These are phyloP conservation scores for Parietaria judaica DNA, from an alignment of 306 rosid species.

Conservation along the genomic window DNA sequence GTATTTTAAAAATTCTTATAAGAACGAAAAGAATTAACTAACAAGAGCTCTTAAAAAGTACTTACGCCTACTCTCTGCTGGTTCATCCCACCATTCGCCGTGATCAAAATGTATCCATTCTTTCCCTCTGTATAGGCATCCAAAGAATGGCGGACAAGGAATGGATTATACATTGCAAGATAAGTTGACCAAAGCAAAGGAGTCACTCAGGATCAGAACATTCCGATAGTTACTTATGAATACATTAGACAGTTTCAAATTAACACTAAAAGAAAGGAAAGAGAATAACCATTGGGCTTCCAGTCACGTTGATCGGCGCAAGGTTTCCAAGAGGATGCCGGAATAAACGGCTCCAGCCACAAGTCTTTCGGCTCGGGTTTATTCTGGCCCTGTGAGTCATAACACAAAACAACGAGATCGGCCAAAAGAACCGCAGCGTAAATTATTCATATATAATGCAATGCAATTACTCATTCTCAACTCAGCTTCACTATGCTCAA, in stretches of 20 bases:
- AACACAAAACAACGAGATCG: conserved; percentile 27
- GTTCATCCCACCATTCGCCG: conserved; percentile 98
- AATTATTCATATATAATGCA: background rate
- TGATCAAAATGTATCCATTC: conserved; percentile 78
- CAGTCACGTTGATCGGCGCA: conserved; percentile 80
- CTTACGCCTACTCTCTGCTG: conserved; percentile 97
- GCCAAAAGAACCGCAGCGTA: conserved; percentile 10
- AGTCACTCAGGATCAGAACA: background rate
- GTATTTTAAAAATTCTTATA: conserved; percentile 10
- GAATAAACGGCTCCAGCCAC: conserved; percentile 85
- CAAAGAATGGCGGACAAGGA: conserved; percentile 27
- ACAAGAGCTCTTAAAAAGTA: conserved; percentile 22
- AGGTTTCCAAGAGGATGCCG: conserved; percentile 88
- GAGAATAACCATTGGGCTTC: conserved; percentile 59
- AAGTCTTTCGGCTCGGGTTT: conserved; percentile 90
- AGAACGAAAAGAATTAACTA: conserved; percentile 4
- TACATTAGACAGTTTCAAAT: conserved; percentile 11
- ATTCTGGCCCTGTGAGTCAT: conserved; percentile 44
- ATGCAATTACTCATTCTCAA: background rate
- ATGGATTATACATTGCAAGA: background rate
- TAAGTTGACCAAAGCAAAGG: background rate
- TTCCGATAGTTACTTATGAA: background rate
- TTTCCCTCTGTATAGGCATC: conserved; percentile 48
- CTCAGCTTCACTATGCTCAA: background rate
- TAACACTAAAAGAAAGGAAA: conserved; percentile 8